phyloP scores from a whole-genome alignment of 1,284 basidiomycete genomes.

The Kalmanozyma brasiliensis region DNA sequence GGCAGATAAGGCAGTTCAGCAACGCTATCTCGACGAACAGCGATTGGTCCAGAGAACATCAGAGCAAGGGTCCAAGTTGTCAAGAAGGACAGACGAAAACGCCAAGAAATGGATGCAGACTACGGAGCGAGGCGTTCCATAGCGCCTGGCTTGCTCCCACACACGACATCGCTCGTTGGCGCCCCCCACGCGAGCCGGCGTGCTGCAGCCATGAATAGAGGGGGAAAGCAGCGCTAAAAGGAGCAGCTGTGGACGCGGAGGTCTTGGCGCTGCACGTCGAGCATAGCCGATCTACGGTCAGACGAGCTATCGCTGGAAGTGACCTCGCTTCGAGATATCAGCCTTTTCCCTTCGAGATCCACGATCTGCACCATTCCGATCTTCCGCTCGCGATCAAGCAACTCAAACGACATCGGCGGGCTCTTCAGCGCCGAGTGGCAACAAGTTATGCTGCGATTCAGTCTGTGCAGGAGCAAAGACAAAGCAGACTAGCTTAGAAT shows the following conservation, averaged over 20 bases:
- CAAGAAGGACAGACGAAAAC: background rate
- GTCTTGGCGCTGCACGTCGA: constrained; percentile 37
- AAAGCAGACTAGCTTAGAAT: no score
- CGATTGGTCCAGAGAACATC: background rate
- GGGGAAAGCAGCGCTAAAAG: constrained; percentile 6
- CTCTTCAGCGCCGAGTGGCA: no score
- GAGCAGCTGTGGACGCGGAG: background rate
- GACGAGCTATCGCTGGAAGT: background rate
- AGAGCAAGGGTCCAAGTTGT: constrained; percentile 15
- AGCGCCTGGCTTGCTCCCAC: constrained; percentile 3
- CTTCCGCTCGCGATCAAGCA: no score
- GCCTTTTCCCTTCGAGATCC: background rate
- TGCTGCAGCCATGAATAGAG: constrained; percentile 2
- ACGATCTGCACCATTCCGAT: no score
- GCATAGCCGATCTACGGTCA: constrained; percentile 16
- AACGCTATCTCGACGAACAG: no score
- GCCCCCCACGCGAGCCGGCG: constrained; percentile 6
- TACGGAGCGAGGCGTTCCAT: constrained; percentile 30
- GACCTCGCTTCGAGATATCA: constrained; percentile 3
- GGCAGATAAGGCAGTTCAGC: background rate
- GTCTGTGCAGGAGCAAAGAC: no score
- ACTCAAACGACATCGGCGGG: no score
- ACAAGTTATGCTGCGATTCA: no score
- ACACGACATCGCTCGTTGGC: constrained; percentile 17
- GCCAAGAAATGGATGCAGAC: constrained; percentile 21